Percentiles rank a stretch among this genome's conserved stretches.
phyloP scores from a whole-genome alignment of 2,329 filamentous ascomycete species.

The Penicillium sp. region DNA sequence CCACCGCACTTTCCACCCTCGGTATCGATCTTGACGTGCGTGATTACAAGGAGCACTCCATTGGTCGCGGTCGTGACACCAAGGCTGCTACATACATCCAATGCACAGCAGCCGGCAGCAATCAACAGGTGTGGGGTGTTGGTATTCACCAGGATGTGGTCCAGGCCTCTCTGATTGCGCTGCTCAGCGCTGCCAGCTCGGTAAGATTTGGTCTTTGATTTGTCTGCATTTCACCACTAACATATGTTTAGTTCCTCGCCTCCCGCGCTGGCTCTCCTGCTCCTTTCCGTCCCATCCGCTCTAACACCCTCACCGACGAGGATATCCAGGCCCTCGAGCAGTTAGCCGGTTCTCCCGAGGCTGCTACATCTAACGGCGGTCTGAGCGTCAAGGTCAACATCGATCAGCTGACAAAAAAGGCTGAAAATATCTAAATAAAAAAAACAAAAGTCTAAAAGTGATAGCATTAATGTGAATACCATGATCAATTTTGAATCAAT shows the following conservation, averaged over 20 bases:
- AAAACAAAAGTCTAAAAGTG: conserved; percentile 5
- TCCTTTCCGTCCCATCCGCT: conserved; percentile 58
- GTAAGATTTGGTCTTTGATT: conserved; percentile 53
- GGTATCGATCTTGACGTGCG: conserved; percentile 86
- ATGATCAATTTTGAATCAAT: conserved; percentile 4
- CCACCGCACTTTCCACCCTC: conserved; percentile 72
- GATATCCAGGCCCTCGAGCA: conserved; percentile 46
- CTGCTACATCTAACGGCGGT: conserved; percentile 25
- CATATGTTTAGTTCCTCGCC: conserved; percentile 62
- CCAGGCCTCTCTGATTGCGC: conserved; percentile 80
- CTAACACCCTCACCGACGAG: conserved; percentile 49
- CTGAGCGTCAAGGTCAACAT: conserved; percentile 36
- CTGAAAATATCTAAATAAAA: conserved; percentile 32
- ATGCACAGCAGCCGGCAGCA: conserved; percentile 67
- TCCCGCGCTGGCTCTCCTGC: conserved; percentile 68
- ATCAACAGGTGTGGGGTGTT: conserved; percentile 48
- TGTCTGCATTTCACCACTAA: background rate
- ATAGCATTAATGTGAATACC: conserved; percentile 19
- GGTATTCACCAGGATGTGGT: conserved; percentile 86
- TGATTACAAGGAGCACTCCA: conserved; percentile 95
- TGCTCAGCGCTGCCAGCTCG: conserved; percentile 80
- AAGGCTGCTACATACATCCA: conserved; percentile 97
- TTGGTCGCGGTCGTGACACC: conserved; percentile 74
- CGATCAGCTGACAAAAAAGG: conserved; percentile 38
- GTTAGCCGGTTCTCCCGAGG: conserved; percentile 30